These are phyloP conservation scores for Thalassiosira livingstoniorum DNA, from an alignment of 352 stramenopile genomes.

Conservation along the genomic window DNA sequence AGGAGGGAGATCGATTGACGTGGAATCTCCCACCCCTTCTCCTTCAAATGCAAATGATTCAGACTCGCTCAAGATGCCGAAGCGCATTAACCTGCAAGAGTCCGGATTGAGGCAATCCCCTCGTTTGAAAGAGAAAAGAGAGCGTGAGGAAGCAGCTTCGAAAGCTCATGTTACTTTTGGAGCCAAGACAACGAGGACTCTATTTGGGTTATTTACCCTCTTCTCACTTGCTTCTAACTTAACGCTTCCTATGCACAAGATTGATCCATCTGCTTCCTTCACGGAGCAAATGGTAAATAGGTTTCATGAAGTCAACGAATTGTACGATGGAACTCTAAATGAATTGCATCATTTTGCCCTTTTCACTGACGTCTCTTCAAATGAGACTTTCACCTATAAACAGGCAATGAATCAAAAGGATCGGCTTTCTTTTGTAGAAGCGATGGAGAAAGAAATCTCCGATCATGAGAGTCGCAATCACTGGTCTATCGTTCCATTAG, in stretches of 20 bases:
- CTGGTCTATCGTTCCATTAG: not conserved
- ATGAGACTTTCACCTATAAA: not conserved
- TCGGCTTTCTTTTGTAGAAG: not conserved
- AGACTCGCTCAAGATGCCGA: too few species aligned
- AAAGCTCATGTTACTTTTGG: not conserved
- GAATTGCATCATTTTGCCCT: too few species aligned
- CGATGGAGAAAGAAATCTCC: not conserved
- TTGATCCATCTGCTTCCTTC: not conserved
- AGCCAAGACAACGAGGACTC: too few species aligned
- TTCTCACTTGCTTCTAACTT: not conserved
- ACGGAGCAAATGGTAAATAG: not conserved
- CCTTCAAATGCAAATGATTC: not conserved
- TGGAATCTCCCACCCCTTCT: not conserved
- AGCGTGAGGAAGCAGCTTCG: not conserved
- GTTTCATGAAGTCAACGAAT: not conserved
- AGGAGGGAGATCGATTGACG: not conserved
- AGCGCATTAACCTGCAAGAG: not conserved
- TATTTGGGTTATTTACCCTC: constrained; percentile 1
- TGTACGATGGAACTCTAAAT: constrained; percentile 1
- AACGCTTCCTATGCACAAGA: not conserved
- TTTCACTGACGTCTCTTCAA: not conserved
- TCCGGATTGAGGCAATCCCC: not conserved
- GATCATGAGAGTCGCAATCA: not conserved
- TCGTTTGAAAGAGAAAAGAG: not conserved
- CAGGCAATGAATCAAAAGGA: not conserved